Percentiles rank a stretch among this genome's conserved stretches.
phyloP scores from a whole-genome alignment of 192 early-diverging fungal species.

The Helicostylum pulchrum region DNA sequence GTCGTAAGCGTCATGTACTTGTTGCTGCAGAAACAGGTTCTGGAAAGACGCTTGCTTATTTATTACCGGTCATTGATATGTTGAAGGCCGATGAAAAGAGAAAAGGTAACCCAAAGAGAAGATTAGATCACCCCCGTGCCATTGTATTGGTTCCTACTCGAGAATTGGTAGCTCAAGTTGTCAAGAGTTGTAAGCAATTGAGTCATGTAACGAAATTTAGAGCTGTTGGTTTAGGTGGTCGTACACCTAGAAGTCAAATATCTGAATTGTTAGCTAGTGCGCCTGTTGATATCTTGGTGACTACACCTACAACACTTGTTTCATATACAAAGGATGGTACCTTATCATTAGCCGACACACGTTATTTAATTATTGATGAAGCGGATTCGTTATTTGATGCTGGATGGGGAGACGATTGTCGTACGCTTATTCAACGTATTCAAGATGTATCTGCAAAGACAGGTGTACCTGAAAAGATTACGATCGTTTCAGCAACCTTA shows the following conservation, averaged over 20 bases:
- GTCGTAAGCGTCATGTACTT: conserved; percentile 50
- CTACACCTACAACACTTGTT: conserved; percentile 75
- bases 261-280: conserved; percentile 46
- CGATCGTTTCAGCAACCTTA: conserved; percentile 69
- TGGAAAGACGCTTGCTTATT: conserved; percentile 90
- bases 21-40: conserved; percentile 88
- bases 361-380: conserved; percentile 85
- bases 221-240: conserved; percentile 57
- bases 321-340: conserved; percentile 49
- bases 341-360: conserved; percentile 60
- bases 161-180: conserved; percentile 81
- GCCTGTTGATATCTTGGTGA: conserved; percentile 82
- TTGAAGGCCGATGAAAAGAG: conserved; percentile 67
- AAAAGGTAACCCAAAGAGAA: conserved; percentile 47
- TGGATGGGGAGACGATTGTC: conserved; percentile 69
- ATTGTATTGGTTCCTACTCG: conserved; percentile 87
- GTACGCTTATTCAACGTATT: conserved; percentile 49
- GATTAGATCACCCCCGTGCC: conserved; percentile 74
- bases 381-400: conserved; percentile 90
- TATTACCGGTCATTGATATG: conserved; percentile 72
- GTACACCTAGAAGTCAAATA: conserved; percentile 43
- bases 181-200: conserved; percentile 65
- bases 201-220: conserved; percentile 69
- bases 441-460: conserved; percentile 39
- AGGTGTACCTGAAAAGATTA: conserved; percentile 45